phyloP scores from a whole-genome alignment of 140 eudicot genomes.

The Anethum foeniculum region DNA sequence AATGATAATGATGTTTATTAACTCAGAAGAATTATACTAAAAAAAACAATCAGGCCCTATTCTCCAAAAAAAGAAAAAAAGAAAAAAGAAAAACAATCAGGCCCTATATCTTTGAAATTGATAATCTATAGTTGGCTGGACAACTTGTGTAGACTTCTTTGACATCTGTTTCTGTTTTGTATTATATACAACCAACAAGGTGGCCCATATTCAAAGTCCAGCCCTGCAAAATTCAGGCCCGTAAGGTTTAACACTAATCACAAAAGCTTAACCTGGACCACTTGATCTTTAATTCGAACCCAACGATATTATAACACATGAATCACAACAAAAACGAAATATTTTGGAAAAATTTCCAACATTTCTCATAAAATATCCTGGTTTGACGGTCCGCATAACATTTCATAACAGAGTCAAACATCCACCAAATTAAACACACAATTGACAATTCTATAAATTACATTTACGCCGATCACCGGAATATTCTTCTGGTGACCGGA shows the following conservation, averaged over 20 bases:
- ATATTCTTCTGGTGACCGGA: slow-evolving; percentile 44
- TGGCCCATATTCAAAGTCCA: background rate
- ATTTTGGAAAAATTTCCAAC: background rate
- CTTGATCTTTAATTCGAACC: too few relatives aligned
- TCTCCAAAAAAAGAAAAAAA: too few relatives aligned
- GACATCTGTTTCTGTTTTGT: too few relatives aligned
- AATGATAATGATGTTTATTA: too few relatives aligned
- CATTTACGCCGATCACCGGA: slow-evolving; percentile 44
- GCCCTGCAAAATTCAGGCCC: background rate
- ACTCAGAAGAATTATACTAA: too few relatives aligned
- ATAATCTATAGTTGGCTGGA: too few relatives aligned
- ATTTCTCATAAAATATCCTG: background rate
- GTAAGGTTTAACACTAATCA: background rate
- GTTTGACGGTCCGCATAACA: background rate
- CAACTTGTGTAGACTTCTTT: too few relatives aligned
- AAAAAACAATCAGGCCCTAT: too few relatives aligned
- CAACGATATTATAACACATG: background rate
- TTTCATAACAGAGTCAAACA: background rate
- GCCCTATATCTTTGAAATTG: too few relatives aligned
- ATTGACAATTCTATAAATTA: background rate
- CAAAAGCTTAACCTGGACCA: background rate
- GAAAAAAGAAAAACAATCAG: too few relatives aligned
- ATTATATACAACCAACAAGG: too few relatives aligned
- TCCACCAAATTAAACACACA: background rate
- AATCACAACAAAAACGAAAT: background rate